A percentile compares a stretch with the other conserved stretches of the same genome.
These are phyloP conservation scores for Protea cynaroides DNA, from an alignment of 164 flowering plant genomes.

Conservation along the genomic window DNA sequence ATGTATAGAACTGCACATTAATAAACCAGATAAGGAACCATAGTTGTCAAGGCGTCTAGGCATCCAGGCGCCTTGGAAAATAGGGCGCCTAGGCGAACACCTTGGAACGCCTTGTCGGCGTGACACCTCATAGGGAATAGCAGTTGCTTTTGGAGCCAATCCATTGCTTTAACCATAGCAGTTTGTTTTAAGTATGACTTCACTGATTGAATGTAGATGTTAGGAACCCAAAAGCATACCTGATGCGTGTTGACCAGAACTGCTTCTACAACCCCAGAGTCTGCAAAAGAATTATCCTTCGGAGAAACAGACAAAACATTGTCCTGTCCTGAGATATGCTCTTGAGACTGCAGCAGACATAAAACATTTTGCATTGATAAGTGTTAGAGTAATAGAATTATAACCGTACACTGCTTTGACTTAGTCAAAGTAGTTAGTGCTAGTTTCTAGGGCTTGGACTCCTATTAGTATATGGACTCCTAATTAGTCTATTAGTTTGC, in stretches of 20 bases:
- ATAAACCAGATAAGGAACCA: slow-evolving; percentile 1
- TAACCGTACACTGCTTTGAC: no score
- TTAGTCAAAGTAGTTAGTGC: no score
- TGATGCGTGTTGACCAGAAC: slow-evolving; percentile 74
- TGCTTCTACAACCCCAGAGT: slow-evolving; percentile 47
- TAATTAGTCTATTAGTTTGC: no score
- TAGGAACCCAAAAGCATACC: slow-evolving; percentile 30
- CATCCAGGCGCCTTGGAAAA: no score
- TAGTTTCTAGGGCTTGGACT: no score
- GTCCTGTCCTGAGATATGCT: slow-evolving; percentile 41
- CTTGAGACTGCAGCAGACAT: slow-evolving; percentile 45
- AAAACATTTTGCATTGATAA: neutral
- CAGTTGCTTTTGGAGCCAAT: neutral
- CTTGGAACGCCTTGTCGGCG: no score
- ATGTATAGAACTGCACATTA: slow-evolving; percentile 78
- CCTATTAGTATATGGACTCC: no score
- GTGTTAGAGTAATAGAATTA: no score
- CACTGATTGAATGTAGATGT: neutral
- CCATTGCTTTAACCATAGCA: no score
- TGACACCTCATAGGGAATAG: neutral
- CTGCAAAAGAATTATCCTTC: slow-evolving; percentile 35
- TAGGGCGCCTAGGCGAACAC: no score
- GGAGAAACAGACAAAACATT: slow-evolving; percentile 48
- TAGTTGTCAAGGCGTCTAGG: no score
- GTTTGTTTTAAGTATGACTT: neutral